Conservation (phyloP, 495 filamentous ascomycete genomes). For the Annulohypoxylon bovei region DNA sequence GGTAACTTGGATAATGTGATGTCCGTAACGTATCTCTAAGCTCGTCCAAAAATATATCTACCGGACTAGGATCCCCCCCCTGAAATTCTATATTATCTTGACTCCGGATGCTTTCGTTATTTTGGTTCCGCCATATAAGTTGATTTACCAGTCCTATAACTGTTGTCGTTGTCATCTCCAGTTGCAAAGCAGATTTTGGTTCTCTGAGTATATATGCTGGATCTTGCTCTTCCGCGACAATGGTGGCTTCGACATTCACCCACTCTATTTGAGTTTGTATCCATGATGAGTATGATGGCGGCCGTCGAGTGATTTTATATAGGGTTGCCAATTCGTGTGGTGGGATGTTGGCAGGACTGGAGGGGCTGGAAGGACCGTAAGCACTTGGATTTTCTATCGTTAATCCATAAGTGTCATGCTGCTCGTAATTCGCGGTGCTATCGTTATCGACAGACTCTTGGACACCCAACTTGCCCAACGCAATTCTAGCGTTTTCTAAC, state of each 20-base stretch:
- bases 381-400: not conserved
- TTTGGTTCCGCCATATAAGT: conserved; percentile 27
- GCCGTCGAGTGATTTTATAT: conserved; percentile 26
- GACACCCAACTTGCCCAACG: conserved; percentile 44
- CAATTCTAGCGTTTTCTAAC: conserved; percentile 60
- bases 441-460: conserved; percentile 30
- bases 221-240: conserved; percentile 35
- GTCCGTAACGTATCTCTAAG: conserved; percentile 17
- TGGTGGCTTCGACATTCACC: conserved; percentile 32
- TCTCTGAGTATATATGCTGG: conserved; percentile 32
- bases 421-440: not conserved
- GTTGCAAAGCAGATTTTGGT: conserved; percentile 31
- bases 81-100: conserved; percentile 3
- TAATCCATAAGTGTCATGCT: too few species aligned
- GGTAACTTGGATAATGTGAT: conserved; percentile 49
- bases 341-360: not conserved
- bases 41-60: conserved; percentile 11
- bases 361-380: not conserved
- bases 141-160: conserved; percentile 42
- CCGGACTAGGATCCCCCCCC: not conserved
- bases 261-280: conserved; percentile 41
- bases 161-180: conserved; percentile 39
- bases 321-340: conserved; percentile 28
- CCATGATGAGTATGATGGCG: conserved; percentile 22
- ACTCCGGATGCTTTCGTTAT: conserved; percentile 1